Conservation (phyloP, 176 grass and related monocot genomes). For the Dendrocalamus sinicus region DNA sequence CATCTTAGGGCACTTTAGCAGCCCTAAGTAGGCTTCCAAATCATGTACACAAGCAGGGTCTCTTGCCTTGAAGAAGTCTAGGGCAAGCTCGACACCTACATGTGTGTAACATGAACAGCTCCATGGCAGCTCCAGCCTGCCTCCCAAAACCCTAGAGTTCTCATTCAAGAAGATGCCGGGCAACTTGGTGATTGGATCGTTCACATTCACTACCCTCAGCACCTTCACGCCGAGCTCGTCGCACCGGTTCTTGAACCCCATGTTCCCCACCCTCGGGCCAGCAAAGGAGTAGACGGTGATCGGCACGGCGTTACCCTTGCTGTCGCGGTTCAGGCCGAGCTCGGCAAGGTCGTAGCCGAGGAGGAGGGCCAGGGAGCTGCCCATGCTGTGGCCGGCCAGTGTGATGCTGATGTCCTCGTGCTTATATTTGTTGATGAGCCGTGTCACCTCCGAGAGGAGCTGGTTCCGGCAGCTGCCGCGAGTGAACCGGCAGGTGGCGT, state of each 20-base stretch:
- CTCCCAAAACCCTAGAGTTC: constrained; percentile 49
- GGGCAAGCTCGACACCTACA: constrained; percentile 68
- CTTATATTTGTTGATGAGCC: constrained; percentile 49
- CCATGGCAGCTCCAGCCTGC: constrained; percentile 60
- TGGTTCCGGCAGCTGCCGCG: constrained; percentile 72
- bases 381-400: constrained; percentile 81
- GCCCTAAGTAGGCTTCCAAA: constrained; percentile 66
- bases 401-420: constrained; percentile 75
- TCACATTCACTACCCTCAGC: constrained; percentile 67
- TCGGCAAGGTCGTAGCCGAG: constrained; percentile 77
- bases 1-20: constrained; percentile 66
- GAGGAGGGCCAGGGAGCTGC: constrained; percentile 77
- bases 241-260: constrained; percentile 70
- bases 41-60: constrained; percentile 80
- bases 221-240: constrained; percentile 79
- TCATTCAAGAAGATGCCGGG: constrained; percentile 76
- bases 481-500: constrained; percentile 54
- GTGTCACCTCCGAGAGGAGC: constrained; percentile 64
- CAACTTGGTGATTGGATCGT: constrained; percentile 74
- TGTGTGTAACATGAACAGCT: constrained; percentile 70
- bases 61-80: constrained; percentile 73
- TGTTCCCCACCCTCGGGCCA: constrained; percentile 70
- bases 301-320: constrained; percentile 24
- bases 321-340: constrained; percentile 56
- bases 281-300: constrained; percentile 81